Evolutionary conservation across 2,329 filamentous ascomycete genomes (phyloP).

Genomic region (Fusarium denticulatum): DNA sequence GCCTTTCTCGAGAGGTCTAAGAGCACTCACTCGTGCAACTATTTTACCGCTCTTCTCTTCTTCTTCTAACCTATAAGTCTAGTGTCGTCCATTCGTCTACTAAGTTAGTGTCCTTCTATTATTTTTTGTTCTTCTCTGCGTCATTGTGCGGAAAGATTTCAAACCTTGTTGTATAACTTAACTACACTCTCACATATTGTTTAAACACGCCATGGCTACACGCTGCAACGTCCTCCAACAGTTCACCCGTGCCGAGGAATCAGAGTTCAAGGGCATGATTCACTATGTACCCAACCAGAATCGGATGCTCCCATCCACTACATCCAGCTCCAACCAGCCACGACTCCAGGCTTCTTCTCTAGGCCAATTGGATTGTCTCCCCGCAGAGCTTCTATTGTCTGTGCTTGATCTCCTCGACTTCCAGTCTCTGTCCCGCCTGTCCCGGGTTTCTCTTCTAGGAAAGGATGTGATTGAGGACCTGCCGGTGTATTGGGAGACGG

Average conservation of each 20-base stretch:
- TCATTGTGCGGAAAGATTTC: neutral
- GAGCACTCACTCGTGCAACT: conserved; percentile 14
- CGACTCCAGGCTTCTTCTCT: conserved; percentile 30
- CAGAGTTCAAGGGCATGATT: conserved; percentile 37
- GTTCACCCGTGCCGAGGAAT: conserved; percentile 26
- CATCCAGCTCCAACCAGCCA: conserved; percentile 8
- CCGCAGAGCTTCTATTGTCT: conserved; percentile 40
- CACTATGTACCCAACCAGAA: conserved; percentile 12
- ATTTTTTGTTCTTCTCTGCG: conserved; percentile 9
- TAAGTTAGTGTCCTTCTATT: conserved; percentile 12
- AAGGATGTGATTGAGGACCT: conserved; percentile 43
- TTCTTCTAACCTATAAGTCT: conserved; percentile 25
- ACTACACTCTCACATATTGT: neutral
- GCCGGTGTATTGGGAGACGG: conserved; percentile 53
- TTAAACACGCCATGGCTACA: conserved; percentile 10
- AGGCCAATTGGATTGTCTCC: conserved; percentile 42
- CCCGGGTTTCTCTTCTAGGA: conserved; percentile 38
- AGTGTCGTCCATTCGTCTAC: conserved; percentile 20
- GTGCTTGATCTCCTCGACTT: conserved; percentile 44
- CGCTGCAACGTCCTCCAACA: conserved; percentile 14
- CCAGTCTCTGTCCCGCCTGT: conserved; percentile 44
- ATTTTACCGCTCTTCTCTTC: conserved; percentile 26
- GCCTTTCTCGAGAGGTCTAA: conserved; percentile 16
- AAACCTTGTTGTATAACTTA: neutral
- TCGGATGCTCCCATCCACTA: conserved; percentile 15